Evolutionary conservation across 2,329 filamentous ascomycete species (phyloP), one percentile per base, ranked within the genome.

Genomic region (Stachybotrys elegans): DNA sequence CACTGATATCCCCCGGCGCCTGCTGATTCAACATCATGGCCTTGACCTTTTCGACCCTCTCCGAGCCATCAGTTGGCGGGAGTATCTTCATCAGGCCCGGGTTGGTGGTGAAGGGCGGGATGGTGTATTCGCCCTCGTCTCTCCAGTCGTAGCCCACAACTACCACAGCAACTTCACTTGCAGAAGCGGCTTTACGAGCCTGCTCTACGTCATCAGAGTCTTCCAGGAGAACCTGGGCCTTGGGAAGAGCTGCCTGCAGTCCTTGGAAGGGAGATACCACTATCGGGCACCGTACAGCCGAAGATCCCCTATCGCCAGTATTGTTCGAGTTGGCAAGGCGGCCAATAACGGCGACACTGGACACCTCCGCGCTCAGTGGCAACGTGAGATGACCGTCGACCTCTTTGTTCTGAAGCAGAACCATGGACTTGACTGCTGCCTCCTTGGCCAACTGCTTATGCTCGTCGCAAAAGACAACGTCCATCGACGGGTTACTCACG

Each of bases 261-360:
- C 51, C 53, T 22, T 49, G 32, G 16, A 45, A 53, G 2, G 48
- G 16, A 1, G 53, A 44, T 0, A 47, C 38, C 0, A 52, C 45
- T 3, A 40, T 22, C 3, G 51, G 48, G 9, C 42, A 43, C 13
- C 42, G 45, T 6, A 55, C 51, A 1, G 39, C 32, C 0, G 52
- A 55, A 3, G 52, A 55, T 4, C 51, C 52, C 22, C 44, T 49
- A 22, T 54, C 53, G 1, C 51, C 51, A 1, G 51, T 53, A 20
- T 49, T 47, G 6, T 27, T 36, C 5, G 42, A 43, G 23, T 53
- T 43, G 2, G 54, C 51, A 2, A 52, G 48, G 3, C 49, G 44
- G 2, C 54, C 54, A 4, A 56, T 23, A 4, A 56, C 43, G 3
- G 48, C 51, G 4, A 54, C 4, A 1, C 42, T 52, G 1, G 43